Percentiles rank a stretch among this genome's conserved stretches.
Conservation (phyloP, 2,329 filamentous ascomycete species). For the Fusarium fracticaudum region DNA sequence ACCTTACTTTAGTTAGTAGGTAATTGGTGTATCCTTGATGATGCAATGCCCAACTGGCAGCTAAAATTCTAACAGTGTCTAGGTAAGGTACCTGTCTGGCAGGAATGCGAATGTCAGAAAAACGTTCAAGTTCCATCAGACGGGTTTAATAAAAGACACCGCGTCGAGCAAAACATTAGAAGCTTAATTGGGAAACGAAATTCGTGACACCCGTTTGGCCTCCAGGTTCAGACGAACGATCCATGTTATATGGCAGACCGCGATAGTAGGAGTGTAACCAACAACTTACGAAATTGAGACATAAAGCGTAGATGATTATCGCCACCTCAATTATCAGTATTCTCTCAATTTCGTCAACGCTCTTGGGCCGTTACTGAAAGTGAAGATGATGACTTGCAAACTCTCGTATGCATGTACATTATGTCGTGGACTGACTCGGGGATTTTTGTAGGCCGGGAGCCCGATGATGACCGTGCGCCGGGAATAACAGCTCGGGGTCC, state of each 20-base stretch:
- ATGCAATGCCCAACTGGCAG: slow-evolving; percentile 2
- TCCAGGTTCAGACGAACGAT: neutral
- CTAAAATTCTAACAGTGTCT: neutral
- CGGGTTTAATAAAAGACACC: neutral
- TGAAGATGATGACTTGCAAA: neutral
- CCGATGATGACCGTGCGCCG: slow-evolving; percentile 17
- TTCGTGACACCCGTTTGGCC: neutral
- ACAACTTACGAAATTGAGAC: neutral
- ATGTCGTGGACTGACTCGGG: neutral
- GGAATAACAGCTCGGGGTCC: slow-evolving; percentile 25
- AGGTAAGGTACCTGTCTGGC: neutral
- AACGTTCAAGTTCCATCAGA: neutral
- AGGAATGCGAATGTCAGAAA: neutral
- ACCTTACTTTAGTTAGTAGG: neutral
- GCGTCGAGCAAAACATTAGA: neutral
- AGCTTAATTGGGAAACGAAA: neutral
- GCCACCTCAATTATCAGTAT: neutral
- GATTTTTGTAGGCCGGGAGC: slow-evolving; percentile 15
- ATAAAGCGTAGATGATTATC: neutral
- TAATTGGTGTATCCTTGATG: neutral
- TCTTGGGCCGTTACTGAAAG: neutral
- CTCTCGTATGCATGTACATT: neutral
- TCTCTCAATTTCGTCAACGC: neutral
- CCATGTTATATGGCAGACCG: neutral
- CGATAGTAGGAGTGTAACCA: neutral